Evolutionary conservation across 805 yeast species (phyloP).

Genomic region (Saccharomyces eubayanus): DNA sequence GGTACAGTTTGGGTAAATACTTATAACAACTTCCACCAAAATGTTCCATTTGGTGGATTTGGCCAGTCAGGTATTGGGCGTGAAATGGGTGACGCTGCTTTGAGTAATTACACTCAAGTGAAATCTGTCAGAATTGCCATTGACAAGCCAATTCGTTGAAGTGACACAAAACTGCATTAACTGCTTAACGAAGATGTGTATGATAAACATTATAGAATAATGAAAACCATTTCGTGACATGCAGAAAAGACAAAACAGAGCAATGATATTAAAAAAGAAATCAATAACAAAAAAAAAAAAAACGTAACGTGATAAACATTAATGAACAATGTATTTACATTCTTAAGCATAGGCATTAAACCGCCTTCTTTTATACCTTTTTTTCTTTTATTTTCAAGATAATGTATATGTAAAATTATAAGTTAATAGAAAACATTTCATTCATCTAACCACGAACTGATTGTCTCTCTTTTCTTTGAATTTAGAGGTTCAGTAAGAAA

Average conservation of each 20-base stretch:
- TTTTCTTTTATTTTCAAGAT: neutral
- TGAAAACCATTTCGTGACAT: neutral
- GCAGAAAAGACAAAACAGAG: neutral
- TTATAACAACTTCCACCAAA: conserved; percentile 75
- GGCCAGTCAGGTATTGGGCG: conserved; percentile 84
- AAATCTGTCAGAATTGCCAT: conserved; percentile 53
- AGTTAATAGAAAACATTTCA: neutral
- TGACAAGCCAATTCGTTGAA: conserved; percentile 2
- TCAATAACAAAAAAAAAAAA: neutral
- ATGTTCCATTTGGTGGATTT: conserved; percentile 89
- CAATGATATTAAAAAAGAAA: neutral
- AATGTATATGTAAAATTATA: neutral
- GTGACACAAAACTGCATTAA: neutral
- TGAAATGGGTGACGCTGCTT: conserved; percentile 83
- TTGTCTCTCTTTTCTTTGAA: neutral
- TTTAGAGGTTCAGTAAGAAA: neutral
- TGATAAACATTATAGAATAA: neutral
- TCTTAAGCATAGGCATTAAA: conserved; percentile 1
- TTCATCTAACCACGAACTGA: neutral
- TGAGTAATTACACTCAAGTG: conserved; percentile 71
- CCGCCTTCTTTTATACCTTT: neutral
- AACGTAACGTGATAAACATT: conserved; percentile 11
- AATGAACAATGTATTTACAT: conserved; percentile 17
- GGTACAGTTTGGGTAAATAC: conserved; percentile 84
- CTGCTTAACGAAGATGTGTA: neutral